Conservation (phyloP, 495 filamentous ascomycete genomes). For the Penicillium manginii region DNA sequence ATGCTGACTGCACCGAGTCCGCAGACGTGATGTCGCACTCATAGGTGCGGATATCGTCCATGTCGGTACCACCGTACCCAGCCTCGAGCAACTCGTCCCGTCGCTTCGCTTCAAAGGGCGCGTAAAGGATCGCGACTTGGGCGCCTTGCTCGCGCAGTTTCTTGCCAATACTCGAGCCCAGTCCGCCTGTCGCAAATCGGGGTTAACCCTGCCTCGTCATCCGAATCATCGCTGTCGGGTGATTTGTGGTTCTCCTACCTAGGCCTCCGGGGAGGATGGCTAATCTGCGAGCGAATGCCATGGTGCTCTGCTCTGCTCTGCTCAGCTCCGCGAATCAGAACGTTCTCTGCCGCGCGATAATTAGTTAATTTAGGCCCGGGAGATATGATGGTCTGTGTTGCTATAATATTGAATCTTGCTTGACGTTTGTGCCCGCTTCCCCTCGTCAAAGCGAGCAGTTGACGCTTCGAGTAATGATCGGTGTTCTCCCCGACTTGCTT, state of each 20-base stretch:
- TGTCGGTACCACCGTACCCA: constrained; percentile 27
- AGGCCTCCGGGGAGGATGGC: constrained; percentile 46
- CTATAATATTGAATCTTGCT: not conserved
- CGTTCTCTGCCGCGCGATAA: not conserved
- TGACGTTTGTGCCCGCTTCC: constrained; percentile 1
- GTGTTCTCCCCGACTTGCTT: constrained; percentile 11
- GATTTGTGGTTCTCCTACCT: constrained; percentile 30
- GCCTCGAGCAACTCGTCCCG: constrained; percentile 39
- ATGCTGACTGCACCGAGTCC: constrained; percentile 40
- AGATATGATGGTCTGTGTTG: not conserved
- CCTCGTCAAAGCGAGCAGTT: not conserved
- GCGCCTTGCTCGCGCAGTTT: constrained; percentile 42
- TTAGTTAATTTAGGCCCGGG: not conserved
- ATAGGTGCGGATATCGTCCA: constrained; percentile 37
- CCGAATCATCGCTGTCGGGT: not conserved
- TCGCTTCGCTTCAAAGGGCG: constrained; percentile 42
- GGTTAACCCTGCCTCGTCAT: constrained; percentile 10
- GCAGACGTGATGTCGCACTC: constrained; percentile 48
- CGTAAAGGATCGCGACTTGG: constrained; percentile 44
- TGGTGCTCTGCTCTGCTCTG: constrained; percentile 14
- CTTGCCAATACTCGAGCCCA: constrained; percentile 44
- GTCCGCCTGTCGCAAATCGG: constrained; percentile 32
- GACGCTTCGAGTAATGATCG: constrained; percentile 19
- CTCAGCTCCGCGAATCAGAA: not conserved
- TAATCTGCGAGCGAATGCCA: constrained; percentile 40